These are phyloP conservation scores for Backusella liffmaniae DNA, from an alignment of 192 early-diverging fungal species.

Conservation along the genomic window DNA sequence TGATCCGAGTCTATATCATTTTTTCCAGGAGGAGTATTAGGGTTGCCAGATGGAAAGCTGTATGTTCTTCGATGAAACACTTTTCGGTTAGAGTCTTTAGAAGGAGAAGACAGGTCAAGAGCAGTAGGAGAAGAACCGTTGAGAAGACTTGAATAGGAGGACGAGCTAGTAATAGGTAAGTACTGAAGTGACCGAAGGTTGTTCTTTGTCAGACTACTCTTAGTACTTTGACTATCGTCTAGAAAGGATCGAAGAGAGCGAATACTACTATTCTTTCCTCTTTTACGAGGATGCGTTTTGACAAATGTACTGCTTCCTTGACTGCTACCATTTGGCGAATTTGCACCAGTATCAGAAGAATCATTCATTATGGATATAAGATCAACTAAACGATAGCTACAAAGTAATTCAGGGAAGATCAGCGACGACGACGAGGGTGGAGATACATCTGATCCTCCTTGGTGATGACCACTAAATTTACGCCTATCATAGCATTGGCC, in stretches of 20 bases:
- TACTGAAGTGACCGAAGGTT: background rate
- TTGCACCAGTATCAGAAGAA: background rate
- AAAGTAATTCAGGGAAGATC: constrained; percentile 15
- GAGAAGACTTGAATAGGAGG: background rate
- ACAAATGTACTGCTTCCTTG: background rate
- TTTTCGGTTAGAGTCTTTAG: background rate
- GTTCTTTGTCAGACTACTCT: background rate
- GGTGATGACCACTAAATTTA: background rate
- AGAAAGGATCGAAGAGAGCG: constrained; percentile 15
- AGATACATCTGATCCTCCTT: background rate
- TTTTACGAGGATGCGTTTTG: constrained; percentile 1
- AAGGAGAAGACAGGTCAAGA: background rate
- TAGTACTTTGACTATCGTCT: background rate
- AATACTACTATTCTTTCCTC: background rate
- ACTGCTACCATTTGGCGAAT: background rate
- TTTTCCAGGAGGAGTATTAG: background rate
- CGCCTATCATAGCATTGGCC: constrained; percentile 14
- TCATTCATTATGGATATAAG: background rate
- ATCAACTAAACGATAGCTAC: constrained; percentile 8
- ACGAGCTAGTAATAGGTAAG: background rate
- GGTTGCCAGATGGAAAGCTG: constrained; percentile 34
- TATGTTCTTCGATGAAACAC: constrained; percentile 16
- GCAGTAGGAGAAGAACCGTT: background rate
- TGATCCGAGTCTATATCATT: constrained; percentile 3
- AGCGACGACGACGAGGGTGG: constrained; percentile 10